These are phyloP conservation scores for Knufia petricola DNA, from an alignment of 2,329 filamentous ascomycete species.

Conservation along the genomic window DNA sequence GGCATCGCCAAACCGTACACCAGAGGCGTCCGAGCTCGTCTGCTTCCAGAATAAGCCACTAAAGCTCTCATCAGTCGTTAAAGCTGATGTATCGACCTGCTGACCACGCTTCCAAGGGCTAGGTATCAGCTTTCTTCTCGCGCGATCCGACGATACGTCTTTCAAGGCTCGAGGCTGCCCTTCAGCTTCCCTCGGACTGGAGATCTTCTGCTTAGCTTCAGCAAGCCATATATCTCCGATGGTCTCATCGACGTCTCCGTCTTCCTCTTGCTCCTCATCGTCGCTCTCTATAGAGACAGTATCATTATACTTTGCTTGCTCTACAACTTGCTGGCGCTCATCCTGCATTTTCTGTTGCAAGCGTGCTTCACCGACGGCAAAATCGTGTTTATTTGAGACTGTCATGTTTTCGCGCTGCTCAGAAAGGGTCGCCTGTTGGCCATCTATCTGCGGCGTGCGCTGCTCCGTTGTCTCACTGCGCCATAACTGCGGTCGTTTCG, in stretches of 20 bases:
- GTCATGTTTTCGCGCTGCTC: no score
- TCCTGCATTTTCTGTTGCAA: slow-evolving; percentile 36
- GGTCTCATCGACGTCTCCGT: slow-evolving; percentile 22
- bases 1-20: slow-evolving; percentile 3
- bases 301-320: slow-evolving; percentile 34
- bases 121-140: slow-evolving; percentile 22
- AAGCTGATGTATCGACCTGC: slow-evolving; percentile 16
- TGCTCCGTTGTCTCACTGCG: slow-evolving; percentile 12
- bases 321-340: slow-evolving; percentile 36
- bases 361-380: not conserved
- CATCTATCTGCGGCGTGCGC: slow-evolving; percentile 5
- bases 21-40: not conserved
- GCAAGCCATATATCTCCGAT: slow-evolving; percentile 40
- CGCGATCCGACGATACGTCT: slow-evolving; percentile 19
- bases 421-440: no score
- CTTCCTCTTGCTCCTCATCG: slow-evolving; percentile 11
- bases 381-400: not conserved
- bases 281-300: slow-evolving; percentile 33
- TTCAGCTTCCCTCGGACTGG: slow-evolving; percentile 22
- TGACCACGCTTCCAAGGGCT: slow-evolving; percentile 28
- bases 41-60: slow-evolving; percentile 19
- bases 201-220: slow-evolving; percentile 32
- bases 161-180: slow-evolving; percentile 7
- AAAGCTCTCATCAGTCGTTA: slow-evolving; percentile 14
- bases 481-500: slow-evolving; percentile 9